phyloP scores from a whole-genome alignment of 192 early-diverging fungal genomes.

The Diversispora eburnea region DNA sequence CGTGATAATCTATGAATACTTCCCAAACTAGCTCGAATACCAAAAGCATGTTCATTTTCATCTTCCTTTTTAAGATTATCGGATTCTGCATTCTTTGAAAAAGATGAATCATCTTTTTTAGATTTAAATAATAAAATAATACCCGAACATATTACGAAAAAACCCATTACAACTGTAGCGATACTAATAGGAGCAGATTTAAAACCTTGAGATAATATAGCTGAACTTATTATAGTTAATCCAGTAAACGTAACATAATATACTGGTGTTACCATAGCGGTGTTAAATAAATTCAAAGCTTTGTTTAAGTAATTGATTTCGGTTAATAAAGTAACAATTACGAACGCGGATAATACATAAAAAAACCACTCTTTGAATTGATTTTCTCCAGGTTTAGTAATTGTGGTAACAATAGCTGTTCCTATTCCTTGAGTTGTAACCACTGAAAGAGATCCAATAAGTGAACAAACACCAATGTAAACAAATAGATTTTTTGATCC shows the following conservation, averaged over 20 bases:
- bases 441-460: constrained; percentile 65
- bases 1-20: constrained; percentile 27
- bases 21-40: constrained; percentile 27
- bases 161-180: constrained; percentile 52
- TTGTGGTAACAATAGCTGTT: constrained; percentile 57
- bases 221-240: constrained; percentile 60
- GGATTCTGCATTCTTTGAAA: not conserved
- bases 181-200: constrained; percentile 41
- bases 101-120: constrained; percentile 28
- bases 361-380: constrained; percentile 68
- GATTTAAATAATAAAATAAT: constrained; percentile 51
- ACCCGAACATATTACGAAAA: constrained; percentile 59
- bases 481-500: constrained; percentile 55
- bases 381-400: constrained; percentile 43
- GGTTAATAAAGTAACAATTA: constrained; percentile 46
- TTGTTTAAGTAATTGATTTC: constrained; percentile 74
- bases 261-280: constrained; percentile 70
- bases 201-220: constrained; percentile 64
- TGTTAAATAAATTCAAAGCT: constrained; percentile 66
- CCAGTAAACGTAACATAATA: constrained; percentile 76
- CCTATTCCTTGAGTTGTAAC: constrained; percentile 66
- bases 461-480: constrained; percentile 48
- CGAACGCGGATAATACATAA: constrained; percentile 58
- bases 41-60: constrained; percentile 8
- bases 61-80: not conserved